phyloP scores from a whole-genome alignment of 306 rosid genomes.

The Crotalaria pallida region DNA sequence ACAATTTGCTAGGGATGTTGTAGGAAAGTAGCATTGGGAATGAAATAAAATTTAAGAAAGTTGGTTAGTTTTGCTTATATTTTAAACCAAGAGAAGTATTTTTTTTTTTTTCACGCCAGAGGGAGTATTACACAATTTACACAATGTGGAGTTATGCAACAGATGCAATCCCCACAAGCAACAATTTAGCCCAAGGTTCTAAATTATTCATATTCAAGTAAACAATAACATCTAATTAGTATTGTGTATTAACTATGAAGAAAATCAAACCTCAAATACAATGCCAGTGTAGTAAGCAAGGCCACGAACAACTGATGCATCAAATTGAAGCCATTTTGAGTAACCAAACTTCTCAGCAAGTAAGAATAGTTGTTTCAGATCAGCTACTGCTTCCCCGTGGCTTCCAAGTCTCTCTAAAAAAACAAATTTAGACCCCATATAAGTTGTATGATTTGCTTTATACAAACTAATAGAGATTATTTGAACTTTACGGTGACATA shows the following conservation, averaged over 20 bases:
- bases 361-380: conserved; percentile 75
- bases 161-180: conserved; percentile 12
- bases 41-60: no score
- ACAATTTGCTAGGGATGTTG: no score
- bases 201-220: not conserved
- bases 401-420: conserved; percentile 69
- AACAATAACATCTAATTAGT: conserved; percentile 1
- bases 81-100: no score
- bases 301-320: conserved; percentile 94
- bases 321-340: conserved; percentile 92
- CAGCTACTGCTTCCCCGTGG: conserved; percentile 74
- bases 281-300: conserved; percentile 96
- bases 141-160: not conserved
- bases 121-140: no score
- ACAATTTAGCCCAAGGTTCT: conserved; percentile 4
- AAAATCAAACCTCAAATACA: conserved; percentile 81
- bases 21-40: no score
- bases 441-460: conserved; percentile 7
- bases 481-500: conserved; percentile 9
- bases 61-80: no score
- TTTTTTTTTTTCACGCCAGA: no score
- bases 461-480: not conserved
- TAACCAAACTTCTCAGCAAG: conserved; percentile 92
- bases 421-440: conserved; percentile 21
- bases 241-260: not conserved